Conservation (phyloP, 2,329 filamentous ascomycete genomes). For the Colletotrichum nymphaeae region DNA sequence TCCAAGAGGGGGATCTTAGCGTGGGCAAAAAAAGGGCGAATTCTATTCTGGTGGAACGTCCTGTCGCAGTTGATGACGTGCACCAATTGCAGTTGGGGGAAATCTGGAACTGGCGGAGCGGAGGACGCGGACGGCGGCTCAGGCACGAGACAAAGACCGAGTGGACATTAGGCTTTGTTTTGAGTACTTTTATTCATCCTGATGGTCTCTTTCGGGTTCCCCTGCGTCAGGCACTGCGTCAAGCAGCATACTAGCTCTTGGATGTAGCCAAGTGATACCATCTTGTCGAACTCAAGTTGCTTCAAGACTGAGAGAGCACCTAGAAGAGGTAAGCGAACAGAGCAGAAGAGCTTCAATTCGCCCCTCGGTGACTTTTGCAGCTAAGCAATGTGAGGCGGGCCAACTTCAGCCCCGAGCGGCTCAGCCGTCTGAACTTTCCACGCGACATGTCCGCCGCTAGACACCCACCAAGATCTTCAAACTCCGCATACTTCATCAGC, state of each 20-base stretch:
- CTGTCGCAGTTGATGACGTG: background rate
- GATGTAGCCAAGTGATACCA: background rate
- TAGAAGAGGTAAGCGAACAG: background rate
- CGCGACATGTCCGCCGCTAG: background rate
- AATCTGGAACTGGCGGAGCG: background rate
- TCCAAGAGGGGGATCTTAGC: background rate
- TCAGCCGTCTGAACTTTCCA: background rate
- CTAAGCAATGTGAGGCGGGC: background rate
- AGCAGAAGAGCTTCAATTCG: background rate
- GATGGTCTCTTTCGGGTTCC: background rate
- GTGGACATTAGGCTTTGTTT: background rate
- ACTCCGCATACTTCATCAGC: background rate
- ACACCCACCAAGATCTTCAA: background rate
- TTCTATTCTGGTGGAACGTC: background rate
- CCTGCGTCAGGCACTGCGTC: background rate
- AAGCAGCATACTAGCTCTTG: background rate
- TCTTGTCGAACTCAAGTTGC: background rate
- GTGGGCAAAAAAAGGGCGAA: background rate
- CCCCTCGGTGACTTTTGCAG: background rate
- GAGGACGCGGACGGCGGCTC: background rate
- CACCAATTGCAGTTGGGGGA: background rate
- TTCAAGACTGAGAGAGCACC: background rate
- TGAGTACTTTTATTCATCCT: background rate
- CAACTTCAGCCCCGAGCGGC: background rate
- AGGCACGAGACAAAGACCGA: background rate